These are phyloP conservation scores for Kurtzmaniella fragi DNA, from an alignment of 805 yeast species.

Conservation along the genomic window DNA sequence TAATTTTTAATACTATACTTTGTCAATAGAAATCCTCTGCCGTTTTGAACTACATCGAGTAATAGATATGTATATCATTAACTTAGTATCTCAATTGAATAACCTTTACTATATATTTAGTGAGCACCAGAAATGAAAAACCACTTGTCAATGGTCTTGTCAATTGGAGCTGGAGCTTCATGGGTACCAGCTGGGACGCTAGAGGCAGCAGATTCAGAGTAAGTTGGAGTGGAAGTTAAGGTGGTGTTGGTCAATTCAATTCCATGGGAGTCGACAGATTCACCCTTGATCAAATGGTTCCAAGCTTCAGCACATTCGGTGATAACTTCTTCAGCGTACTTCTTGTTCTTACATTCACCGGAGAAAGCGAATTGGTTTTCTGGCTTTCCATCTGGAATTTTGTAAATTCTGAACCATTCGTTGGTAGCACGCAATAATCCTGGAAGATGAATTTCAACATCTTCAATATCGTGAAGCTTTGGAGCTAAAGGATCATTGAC, in stretches of 20 bases:
- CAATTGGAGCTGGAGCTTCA: constrained; percentile 87
- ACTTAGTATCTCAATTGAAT: too few species aligned
- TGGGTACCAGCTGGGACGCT: constrained; percentile 68
- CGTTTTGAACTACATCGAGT: too few species aligned
- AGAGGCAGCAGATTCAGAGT: constrained; percentile 37
- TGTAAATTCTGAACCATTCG: constrained; percentile 81
- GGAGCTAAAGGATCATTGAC: constrained; percentile 60
- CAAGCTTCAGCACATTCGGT: constrained; percentile 66
- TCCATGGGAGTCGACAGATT: constrained; percentile 39
- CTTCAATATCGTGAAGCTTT: constrained; percentile 57
- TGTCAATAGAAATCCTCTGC: too few species aligned
- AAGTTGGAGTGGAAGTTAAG: constrained; percentile 51
- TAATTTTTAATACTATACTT: too few species aligned
- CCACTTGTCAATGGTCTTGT: constrained; percentile 96
- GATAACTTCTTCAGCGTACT: constrained; percentile 55
- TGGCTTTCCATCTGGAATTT: constrained; percentile 78
- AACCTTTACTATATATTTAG: constrained; percentile 13
- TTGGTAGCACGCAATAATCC: constrained; percentile 64
- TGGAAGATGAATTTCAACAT: constrained; percentile 65
- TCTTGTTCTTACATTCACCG: constrained; percentile 58
- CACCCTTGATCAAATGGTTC: constrained; percentile 50
- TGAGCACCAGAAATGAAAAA: constrained; percentile 88
- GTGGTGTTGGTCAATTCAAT: constrained; percentile 77
- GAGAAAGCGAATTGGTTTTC: constrained; percentile 69
- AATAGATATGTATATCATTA: too few species aligned